These are phyloP conservation scores for Zygoascus biomembranicola DNA, from an alignment of 805 yeast genomes.

Conservation along the genomic window DNA sequence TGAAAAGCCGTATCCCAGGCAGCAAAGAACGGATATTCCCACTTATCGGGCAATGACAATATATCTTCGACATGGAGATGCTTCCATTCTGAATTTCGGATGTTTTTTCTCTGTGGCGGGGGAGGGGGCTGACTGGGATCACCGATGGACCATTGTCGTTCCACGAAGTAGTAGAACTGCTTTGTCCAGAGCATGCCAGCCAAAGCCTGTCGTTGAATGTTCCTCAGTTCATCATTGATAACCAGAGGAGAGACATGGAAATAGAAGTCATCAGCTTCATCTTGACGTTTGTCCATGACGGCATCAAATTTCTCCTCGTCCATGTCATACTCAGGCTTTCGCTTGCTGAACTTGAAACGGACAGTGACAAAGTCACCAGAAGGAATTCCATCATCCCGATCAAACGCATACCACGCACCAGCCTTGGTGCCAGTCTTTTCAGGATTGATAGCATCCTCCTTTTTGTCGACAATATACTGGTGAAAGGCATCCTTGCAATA, in stretches of 20 bases:
- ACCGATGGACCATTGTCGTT: conserved; percentile 79
- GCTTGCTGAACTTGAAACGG: conserved; percentile 59
- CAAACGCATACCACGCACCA: conserved; percentile 76
- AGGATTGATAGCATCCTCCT: conserved; percentile 60
- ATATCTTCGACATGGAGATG: conserved; percentile 84
- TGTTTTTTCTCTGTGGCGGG: conserved; percentile 68
- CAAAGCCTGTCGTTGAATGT: conserved; percentile 86
- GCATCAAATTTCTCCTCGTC: conserved; percentile 71
- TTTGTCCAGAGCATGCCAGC: conserved; percentile 92
- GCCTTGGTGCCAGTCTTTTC: conserved; percentile 69
- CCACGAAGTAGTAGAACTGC: conserved; percentile 82
- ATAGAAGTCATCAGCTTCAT: conserved; percentile 89
- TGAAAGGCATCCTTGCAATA: conserved; percentile 89
- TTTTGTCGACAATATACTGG: conserved; percentile 61
- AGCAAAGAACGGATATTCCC: conserved; percentile 95
- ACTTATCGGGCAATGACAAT: conserved; percentile 84
- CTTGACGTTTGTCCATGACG: conserved; percentile 59
- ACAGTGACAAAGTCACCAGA: conserved; percentile 82
- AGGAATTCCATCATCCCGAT: conserved; percentile 68
- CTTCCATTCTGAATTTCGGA: conserved; percentile 85
- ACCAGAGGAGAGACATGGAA: conserved; percentile 85
- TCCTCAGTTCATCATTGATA: conserved; percentile 66
- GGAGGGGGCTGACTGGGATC: conserved; percentile 67
- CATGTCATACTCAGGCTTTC: conserved; percentile 27
- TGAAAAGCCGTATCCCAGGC: conserved; percentile 98